A percentile compares a stretch with the other conserved stretches of the same genome.
Evolutionary conservation across 2,329 filamentous ascomycete genomes (phyloP).

Genomic region (Elsinoe perseae): DNA sequence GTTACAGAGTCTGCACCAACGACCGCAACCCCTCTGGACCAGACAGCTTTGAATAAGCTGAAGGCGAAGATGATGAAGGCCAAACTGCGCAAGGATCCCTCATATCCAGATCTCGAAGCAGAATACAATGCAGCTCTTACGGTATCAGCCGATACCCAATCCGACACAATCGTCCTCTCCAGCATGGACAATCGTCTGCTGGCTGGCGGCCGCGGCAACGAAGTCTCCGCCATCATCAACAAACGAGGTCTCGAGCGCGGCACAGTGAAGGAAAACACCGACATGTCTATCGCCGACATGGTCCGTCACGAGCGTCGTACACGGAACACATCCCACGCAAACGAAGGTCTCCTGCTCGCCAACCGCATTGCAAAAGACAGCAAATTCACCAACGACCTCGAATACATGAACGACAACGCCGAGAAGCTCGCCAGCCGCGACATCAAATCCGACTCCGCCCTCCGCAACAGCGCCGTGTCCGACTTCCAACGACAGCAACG

Average conservation of each 20-base stretch:
- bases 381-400: constrained; percentile 84
- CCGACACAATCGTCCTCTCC: constrained; percentile 69
- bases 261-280: constrained; percentile 79
- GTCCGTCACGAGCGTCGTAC: constrained; percentile 87
- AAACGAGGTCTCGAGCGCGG: constrained; percentile 80
- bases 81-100: constrained; percentile 69
- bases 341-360: constrained; percentile 74
- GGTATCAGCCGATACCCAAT: constrained; percentile 49
- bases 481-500: constrained; percentile 87
- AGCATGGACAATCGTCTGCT: constrained; percentile 87
- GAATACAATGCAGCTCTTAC: constrained; percentile 74
- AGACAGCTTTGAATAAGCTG: constrained; percentile 76
- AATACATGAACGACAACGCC: constrained; percentile 97
- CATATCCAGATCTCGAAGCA: constrained; percentile 67
- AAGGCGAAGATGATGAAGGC: constrained; percentile 96
- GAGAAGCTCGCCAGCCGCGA: constrained; percentile 78
- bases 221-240: constrained; percentile 70
- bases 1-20: constrained; percentile 46
- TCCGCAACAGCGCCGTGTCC: constrained; percentile 77
- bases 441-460: constrained; percentile 77
- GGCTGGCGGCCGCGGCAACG: constrained; percentile 62
- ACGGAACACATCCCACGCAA: constrained; percentile 59
- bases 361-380: constrained; percentile 89
- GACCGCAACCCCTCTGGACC: constrained; percentile 54
- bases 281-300: constrained; percentile 97